A percentile compares a stretch with the other conserved stretches of the same genome.
Conservation (phyloP, 257 asterid genomes). For the Solanum chiquidenum region DNA sequence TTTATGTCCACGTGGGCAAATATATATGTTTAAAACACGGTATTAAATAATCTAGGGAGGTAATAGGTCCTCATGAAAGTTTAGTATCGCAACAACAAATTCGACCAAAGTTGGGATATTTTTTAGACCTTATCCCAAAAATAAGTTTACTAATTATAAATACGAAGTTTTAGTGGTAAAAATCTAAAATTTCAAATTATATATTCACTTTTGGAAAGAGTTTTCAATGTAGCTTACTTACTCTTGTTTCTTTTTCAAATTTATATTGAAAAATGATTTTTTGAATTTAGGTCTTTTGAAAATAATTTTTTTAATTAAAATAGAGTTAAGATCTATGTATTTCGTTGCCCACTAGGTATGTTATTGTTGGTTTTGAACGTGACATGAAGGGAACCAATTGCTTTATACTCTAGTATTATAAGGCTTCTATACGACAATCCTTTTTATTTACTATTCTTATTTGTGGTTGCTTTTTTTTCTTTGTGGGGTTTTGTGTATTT, state of each 20-base stretch:
- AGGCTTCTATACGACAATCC: neutral
- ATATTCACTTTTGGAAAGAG: neutral
- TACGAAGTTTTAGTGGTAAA: neutral
- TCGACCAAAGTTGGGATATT: too few relatives aligned
- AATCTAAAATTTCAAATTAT: neutral
- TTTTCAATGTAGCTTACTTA: neutral
- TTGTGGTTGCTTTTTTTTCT: slow-evolving; percentile 10
- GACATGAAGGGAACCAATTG: slow-evolving; percentile 36
- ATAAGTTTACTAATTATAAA: neutral
- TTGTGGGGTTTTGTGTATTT: slow-evolving; percentile 23
- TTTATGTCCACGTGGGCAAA: too few relatives aligned
- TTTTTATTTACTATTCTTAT: neutral
- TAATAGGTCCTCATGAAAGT: too few relatives aligned
- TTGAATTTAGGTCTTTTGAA: neutral
- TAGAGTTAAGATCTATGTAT: rapidly evolving
- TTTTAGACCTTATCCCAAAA: too few relatives aligned
- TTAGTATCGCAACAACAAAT: too few relatives aligned
- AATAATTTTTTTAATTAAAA: rapidly evolving
- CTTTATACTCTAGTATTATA: slow-evolving; percentile 26
- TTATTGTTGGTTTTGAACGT: slow-evolving; percentile 20
- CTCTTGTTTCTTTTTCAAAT: neutral
- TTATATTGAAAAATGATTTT: neutral
- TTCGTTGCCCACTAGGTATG: neutral
- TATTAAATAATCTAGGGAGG: too few relatives aligned
- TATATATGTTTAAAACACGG: too few relatives aligned